Conservation (phyloP, 371 early-diverging fungal genomes). For the Syncephalastrum sp. region DNA sequence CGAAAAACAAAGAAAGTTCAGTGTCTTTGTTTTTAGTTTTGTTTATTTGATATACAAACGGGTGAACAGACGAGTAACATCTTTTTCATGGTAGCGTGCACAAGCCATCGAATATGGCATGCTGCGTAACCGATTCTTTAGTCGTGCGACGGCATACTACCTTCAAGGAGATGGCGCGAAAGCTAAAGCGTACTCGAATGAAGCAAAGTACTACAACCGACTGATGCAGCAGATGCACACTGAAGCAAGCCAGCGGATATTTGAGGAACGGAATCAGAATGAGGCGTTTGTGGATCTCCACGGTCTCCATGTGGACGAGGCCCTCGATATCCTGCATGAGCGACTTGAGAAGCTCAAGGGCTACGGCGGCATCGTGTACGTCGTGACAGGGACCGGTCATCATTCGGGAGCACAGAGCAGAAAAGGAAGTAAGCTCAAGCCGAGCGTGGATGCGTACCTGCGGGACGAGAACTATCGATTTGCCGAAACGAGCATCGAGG, state of each 20-base stretch:
- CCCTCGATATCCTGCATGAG: slow-evolving; percentile 49
- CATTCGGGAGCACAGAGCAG: slow-evolving; percentile 40
- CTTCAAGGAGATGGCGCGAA: slow-evolving; percentile 54
- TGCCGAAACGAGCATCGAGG: slow-evolving; percentile 46
- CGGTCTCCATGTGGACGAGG: slow-evolving; percentile 62
- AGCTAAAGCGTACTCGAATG: slow-evolving; percentile 52
- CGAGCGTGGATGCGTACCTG: slow-evolving; percentile 32
- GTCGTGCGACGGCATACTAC: slow-evolving; percentile 55
- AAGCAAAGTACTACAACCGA: slow-evolving; percentile 58
- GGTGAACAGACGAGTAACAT: not conserved
- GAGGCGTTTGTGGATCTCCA: slow-evolving; percentile 63
- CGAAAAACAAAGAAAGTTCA: not conserved
- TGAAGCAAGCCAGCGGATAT: slow-evolving; percentile 58
- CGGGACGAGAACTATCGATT: slow-evolving; percentile 30
- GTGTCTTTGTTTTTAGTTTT: no score
- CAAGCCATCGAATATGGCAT: slow-evolving; percentile 57
- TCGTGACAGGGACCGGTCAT: slow-evolving; percentile 27
- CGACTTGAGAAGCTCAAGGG: slow-evolving; percentile 43
- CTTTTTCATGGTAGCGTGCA: slow-evolving; percentile 26
- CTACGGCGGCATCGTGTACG: slow-evolving; percentile 23
- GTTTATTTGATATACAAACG: not conserved
- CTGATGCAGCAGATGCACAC: slow-evolving; percentile 60
- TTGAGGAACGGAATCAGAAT: slow-evolving; percentile 48
- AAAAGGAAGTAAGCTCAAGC: slow-evolving; percentile 42
- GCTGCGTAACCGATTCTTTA: slow-evolving; percentile 59